Percentiles rank a stretch among this genome's conserved stretches.
These are phyloP conservation scores for Fragaria vesca DNA, from an alignment of 306 rosid genomes.

Conservation along the genomic window DNA sequence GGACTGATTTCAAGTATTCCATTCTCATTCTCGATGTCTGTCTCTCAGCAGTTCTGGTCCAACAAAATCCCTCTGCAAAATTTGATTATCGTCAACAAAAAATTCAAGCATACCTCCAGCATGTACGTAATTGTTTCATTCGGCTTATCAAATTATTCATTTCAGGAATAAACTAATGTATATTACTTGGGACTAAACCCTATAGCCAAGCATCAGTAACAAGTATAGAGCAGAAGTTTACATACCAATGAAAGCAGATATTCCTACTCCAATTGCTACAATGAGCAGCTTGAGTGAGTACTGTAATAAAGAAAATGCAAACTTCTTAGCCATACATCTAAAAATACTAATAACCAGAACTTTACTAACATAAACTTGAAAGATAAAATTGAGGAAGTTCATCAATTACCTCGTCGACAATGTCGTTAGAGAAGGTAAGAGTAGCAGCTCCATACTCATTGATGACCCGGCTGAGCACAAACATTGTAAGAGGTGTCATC, in stretches of 20 bases:
- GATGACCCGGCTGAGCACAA: constrained; percentile 64
- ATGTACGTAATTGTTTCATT: not conserved
- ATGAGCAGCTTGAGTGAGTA: constrained; percentile 50
- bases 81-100: not conserved
- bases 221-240: not conserved
- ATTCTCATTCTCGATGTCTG: constrained; percentile 63
- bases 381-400: not conserved
- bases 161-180: not conserved
- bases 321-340: not conserved
- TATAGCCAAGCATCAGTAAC: not conserved
- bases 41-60: constrained; percentile 87
- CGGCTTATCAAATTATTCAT: not conserved
- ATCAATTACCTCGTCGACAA: constrained; percentile 45
- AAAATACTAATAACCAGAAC: not conserved
- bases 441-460: constrained; percentile 47
- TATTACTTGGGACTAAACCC: not conserved
- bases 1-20: constrained; percentile 63
- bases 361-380: not conserved
- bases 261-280: constrained; percentile 61
- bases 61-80: constrained; percentile 65
- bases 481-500: constrained; percentile 67
- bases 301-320: constrained; percentile 31
- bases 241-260: constrained; percentile 61
- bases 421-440: constrained; percentile 32
- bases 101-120: not conserved